Evolutionary conservation across 805 yeast species (phyloP).

Genomic region (Starmerella davenportii): DNA sequence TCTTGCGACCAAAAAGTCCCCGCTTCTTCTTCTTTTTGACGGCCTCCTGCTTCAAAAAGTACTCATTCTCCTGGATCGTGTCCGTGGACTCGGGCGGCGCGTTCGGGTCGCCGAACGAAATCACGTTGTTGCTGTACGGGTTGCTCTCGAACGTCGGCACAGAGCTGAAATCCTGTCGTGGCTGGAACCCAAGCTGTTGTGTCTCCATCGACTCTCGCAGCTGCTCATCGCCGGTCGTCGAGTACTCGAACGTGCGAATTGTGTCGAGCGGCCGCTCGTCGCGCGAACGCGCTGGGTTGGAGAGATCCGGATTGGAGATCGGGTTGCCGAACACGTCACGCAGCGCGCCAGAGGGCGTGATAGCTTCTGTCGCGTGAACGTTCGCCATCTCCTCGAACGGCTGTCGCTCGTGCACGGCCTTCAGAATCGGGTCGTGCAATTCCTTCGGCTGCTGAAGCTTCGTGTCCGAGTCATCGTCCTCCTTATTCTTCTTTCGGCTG

Average conservation of each 20-base stretch:
- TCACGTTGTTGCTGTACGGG: conserved; percentile 25
- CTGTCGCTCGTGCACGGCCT: conserved; percentile 89
- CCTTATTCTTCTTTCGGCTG: conserved; percentile 14
- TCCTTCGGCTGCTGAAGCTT: conserved; percentile 21
- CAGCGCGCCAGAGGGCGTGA: conserved; percentile 36
- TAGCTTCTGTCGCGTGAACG: conserved; percentile 20
- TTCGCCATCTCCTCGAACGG: conserved; percentile 59
- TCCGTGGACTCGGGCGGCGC: conserved; percentile 24
- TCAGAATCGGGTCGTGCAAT: conserved; percentile 75
- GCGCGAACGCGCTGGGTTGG: conserved; percentile 83
- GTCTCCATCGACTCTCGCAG: conserved; percentile 72
- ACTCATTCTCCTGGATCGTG: conserved; percentile 20
- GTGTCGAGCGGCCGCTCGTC: conserved; percentile 97
- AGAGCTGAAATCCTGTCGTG: conserved; percentile 41
- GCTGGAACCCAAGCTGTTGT: conserved; percentile 64
- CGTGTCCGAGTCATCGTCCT: conserved; percentile 20
- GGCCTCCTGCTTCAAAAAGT: conserved; percentile 23
- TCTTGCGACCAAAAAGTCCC: conserved; percentile 63
- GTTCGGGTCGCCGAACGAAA: conserved; percentile 26
- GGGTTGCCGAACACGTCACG: conserved; percentile 77
- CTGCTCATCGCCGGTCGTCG: conserved; percentile 73
- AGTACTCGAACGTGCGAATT: conserved; percentile 78
- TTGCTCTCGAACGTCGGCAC: conserved; percentile 36
- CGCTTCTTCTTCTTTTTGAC: conserved; percentile 53
- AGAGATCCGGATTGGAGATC: conserved; percentile 62